Conservation (phyloP, 2,329 filamentous ascomycete species). For the Pseudogymnoascus sp. region DNA sequence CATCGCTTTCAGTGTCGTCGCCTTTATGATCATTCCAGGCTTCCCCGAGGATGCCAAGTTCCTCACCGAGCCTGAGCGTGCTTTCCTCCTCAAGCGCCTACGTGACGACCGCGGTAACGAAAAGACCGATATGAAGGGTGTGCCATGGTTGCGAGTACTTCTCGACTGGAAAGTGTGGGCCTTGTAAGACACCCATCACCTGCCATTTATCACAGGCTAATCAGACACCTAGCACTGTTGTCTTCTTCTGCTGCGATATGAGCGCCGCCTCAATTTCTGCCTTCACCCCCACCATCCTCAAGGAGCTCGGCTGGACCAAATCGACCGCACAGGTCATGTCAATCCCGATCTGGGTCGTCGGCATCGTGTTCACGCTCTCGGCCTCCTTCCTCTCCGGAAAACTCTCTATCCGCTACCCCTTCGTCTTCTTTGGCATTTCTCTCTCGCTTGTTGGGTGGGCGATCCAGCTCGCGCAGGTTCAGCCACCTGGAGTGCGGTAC, state of each 20-base stretch:
- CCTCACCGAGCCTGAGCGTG: slow-evolving; percentile 6
- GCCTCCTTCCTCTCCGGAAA: slow-evolving; percentile 29
- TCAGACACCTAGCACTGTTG: slow-evolving; percentile 14
- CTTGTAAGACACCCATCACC: slow-evolving; percentile 17
- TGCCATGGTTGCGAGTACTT: slow-evolving; percentile 15
- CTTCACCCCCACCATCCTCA: slow-evolving; percentile 34
- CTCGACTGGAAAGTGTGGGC: slow-evolving; percentile 27
- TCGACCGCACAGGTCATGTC: slow-evolving; percentile 32
- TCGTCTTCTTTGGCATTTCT: slow-evolving; percentile 32
- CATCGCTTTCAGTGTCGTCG: slow-evolving; percentile 10
- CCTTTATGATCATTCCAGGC: slow-evolving; percentile 14
- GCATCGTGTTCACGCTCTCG: slow-evolving; percentile 27
- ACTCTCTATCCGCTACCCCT: slow-evolving; percentile 32
- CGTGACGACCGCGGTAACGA: slow-evolving; percentile 17
- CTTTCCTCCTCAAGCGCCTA: slow-evolving; percentile 16
- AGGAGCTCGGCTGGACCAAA: slow-evolving; percentile 30
- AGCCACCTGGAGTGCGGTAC: slow-evolving; percentile 27
- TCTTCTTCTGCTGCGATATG: slow-evolving; percentile 32
- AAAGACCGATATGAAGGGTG: slow-evolving; percentile 12
- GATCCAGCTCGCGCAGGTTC: slow-evolving; percentile 12
- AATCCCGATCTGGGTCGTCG: slow-evolving; percentile 33
- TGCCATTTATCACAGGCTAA: neutral
- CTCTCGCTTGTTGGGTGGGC: slow-evolving; percentile 31
- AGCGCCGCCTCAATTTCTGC: slow-evolving; percentile 32
- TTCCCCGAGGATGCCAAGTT: slow-evolving; percentile 18